These are phyloP conservation scores for Eutypella sp. DNA, from an alignment of 2,329 filamentous ascomycete genomes.

Conservation along the genomic window DNA sequence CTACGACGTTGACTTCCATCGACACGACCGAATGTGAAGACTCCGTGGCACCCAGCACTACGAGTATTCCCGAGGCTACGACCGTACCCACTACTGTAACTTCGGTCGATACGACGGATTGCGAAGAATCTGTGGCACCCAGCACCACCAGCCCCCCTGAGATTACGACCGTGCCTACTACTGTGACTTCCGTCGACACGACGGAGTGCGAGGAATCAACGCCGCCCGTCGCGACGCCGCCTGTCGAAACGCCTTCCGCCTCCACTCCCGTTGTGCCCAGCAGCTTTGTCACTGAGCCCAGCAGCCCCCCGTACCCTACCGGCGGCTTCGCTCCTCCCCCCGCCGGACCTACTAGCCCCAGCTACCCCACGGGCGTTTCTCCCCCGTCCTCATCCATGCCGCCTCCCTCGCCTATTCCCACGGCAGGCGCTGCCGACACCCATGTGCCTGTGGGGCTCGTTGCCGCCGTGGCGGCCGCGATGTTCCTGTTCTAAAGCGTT, in stretches of 20 bases:
- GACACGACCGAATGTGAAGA: background rate
- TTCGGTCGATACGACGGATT: background rate
- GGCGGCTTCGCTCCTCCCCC: background rate
- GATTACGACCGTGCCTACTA: background rate
- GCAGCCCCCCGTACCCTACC: no score
- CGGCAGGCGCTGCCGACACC: background rate
- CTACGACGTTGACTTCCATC: background rate
- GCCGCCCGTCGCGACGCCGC: background rate
- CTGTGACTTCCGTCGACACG: background rate
- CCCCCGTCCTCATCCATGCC: background rate
- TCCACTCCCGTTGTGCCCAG: background rate
- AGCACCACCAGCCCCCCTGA: background rate
- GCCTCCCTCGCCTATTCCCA: background rate
- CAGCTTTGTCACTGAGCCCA: no score
- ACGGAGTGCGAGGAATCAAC: background rate
- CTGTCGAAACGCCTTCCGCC: background rate
- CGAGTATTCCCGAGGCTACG: background rate
- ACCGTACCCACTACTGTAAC: background rate
- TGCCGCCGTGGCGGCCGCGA: background rate
- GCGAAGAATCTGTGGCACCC: background rate
- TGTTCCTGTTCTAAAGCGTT: no score
- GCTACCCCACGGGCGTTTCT: no score
- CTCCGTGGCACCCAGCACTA: background rate
- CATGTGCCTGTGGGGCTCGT: background rate
- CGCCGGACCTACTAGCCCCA: no score